phyloP scores from a whole-genome alignment of 129 eudicot genomes.

The Escallonia rubra region DNA sequence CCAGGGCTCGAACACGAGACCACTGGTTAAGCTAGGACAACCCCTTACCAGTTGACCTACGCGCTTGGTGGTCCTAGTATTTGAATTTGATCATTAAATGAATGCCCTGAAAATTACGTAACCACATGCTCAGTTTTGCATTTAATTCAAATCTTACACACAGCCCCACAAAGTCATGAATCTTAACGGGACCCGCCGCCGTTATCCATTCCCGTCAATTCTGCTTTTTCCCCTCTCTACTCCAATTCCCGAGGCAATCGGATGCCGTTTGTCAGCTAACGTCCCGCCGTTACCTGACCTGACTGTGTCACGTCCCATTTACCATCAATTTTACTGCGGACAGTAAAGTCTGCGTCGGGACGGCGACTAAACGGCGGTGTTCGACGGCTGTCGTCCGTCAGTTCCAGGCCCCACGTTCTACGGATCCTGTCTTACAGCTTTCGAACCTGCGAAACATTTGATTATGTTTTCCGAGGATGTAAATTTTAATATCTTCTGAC shows the following conservation, averaged over 20 bases:
- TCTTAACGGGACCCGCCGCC: conserved; percentile 4
- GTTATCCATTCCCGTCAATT: conserved; percentile 5
- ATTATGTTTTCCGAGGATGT: conserved; percentile 4
- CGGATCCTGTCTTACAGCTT: conserved; percentile 12
- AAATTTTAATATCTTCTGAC: not conserved
- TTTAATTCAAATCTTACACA: not conserved
- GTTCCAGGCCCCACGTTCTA: not conserved
- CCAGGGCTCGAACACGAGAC: too few relatives aligned
- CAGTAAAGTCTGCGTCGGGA: not conserved
- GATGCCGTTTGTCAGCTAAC: not conserved
- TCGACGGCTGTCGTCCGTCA: conserved; percentile 10
- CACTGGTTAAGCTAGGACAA: too few relatives aligned
- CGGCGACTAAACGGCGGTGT: conserved; percentile 20
- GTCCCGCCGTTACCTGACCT: not conserved
- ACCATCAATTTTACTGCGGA: not conserved
- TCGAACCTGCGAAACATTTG: conserved; percentile 14
- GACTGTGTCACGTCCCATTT: conserved; percentile 10
- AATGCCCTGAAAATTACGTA: not conserved
- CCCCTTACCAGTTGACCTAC: too few relatives aligned
- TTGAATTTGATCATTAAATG: not conserved
- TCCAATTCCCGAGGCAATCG: not conserved
- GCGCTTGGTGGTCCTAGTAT: too few relatives aligned
- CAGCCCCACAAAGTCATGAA: not conserved
- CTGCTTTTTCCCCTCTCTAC: not conserved
- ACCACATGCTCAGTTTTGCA: not conserved